Base-by-base conservation (phyloP, 768 basidiomycete genomes). In the Hericium coralloides region DNA sequence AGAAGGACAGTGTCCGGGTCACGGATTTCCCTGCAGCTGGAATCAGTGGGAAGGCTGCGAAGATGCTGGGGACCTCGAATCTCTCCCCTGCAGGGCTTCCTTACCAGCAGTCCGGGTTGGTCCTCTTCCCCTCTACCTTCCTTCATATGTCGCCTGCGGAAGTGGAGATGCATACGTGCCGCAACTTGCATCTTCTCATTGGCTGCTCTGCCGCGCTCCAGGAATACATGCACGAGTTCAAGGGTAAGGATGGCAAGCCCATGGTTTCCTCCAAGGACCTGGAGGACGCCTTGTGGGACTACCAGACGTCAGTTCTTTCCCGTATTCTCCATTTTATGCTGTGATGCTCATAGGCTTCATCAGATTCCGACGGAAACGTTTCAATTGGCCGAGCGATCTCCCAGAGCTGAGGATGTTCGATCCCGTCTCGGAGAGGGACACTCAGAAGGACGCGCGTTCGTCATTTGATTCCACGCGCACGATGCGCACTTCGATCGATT, bases 131-230 rank as follows among this genome's bases (percentile, higher is more conserved):
- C 7, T 70, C 75, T 23, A 80, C 78, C 6, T 85, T 84, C 66
- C 72, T 88, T 49, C 78, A 84, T 1, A 70, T 85, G 61, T 55
- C 74, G 0, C 75, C 85, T 22, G 64, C 67, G 3, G 86, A 87
- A 65, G 72, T 89, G 37, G 87, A 89, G 71, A 82, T 86, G 82
- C 84, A 88, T 63, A 76, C 81, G n/a, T 84, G 82, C 70, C 85
- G 82, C 69, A 76, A 83, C 64, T 69, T 88, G 51, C 84, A 89
- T 64, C 75, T 76, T 6, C 66, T 90, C 2, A 71, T 90, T 23
- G 80, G 80, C 31, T 85, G 81, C 64, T 80, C 81, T 63, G 72
- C 73, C 38, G 84, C 86, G 4, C 70, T 90, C 10, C 65, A 61
- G 6, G 79, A 80, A 48, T 83, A 72, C 64, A 64, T 85, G 14